Evolutionary conservation across 176 grass and related monocot genomes (phyloP).

Genomic region (Oryza rufipogon): DNA sequence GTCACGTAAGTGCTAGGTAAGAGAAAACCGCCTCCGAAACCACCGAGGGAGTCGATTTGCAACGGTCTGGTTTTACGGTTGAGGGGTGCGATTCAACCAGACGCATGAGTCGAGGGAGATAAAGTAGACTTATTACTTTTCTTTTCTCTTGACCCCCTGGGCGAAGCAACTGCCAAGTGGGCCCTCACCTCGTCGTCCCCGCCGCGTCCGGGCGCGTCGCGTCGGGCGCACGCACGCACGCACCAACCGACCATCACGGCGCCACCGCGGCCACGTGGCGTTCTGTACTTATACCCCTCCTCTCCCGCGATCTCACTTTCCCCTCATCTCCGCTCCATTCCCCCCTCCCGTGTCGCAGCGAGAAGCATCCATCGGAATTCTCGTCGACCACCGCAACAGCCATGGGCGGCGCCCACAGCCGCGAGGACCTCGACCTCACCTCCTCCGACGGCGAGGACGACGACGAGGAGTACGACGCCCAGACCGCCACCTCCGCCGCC

Average conservation of each 20-base stretch:
- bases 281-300: neutral
- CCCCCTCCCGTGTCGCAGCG: neutral
- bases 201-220: conserved; percentile 38
- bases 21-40: too few species aligned
- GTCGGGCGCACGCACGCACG: conserved; percentile 41
- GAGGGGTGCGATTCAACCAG: too few species aligned
- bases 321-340: neutral
- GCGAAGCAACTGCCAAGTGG: conserved; percentile 29
- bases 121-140: too few species aligned
- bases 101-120: too few species aligned
- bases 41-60: too few species aligned
- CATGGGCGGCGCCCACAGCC: conserved; percentile 89
- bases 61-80: too few species aligned
- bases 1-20: too few species aligned
- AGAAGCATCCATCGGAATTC: conserved; percentile 6
- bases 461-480: conserved; percentile 49
- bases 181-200: neutral
- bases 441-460: conserved; percentile 67
- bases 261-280: neutral
- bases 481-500: neutral
- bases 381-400: conserved; percentile 15
- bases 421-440: conserved; percentile 79
- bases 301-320: conserved; percentile 17
- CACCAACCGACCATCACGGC: conserved; percentile 26
- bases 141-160: neutral